Conservation (phyloP, 2,329 filamentous ascomycete genomes). For the Colletotrichum somersetense region DNA sequence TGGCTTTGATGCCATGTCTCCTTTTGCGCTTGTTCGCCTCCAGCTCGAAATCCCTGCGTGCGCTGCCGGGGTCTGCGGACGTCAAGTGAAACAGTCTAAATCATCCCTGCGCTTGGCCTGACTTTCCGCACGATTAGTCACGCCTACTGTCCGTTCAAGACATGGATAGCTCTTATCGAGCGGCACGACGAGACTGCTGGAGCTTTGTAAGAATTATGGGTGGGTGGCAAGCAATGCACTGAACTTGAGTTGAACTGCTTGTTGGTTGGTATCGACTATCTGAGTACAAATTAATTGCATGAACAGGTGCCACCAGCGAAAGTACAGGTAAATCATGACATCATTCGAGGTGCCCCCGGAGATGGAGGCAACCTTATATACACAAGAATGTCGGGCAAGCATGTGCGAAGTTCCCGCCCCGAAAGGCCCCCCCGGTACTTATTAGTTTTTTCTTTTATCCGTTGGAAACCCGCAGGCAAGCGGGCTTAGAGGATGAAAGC, state of each 20-base stretch:
- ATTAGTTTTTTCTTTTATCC: neutral
- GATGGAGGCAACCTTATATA: neutral
- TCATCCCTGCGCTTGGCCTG: neutral
- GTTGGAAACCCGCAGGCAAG: neutral
- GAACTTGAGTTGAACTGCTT: neutral
- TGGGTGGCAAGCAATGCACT: too few species aligned
- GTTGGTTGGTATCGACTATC: slow-evolving; percentile 25
- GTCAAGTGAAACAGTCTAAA: neutral
- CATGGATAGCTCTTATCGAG: too few species aligned
- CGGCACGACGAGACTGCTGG: neutral
- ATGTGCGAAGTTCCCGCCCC: slow-evolving; percentile 4
- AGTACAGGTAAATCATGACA: slow-evolving; percentile 2
- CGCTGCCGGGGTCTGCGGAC: neutral
- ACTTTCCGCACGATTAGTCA: neutral
- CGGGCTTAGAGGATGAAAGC: slow-evolving; percentile 31
- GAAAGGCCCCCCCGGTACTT: neutral
- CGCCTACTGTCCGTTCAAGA: neutral
- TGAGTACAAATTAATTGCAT: slow-evolving; percentile 33
- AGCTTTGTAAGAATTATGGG: too few species aligned
- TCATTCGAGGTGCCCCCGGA: slow-evolving; percentile 7
- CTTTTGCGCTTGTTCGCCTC: neutral
- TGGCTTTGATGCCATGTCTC: neutral
- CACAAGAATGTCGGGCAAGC: slow-evolving; percentile 5
- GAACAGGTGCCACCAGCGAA: neutral
- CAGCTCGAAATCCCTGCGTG: neutral